Evolutionary conservation across 768 basidiomycete genomes (phyloP), one percentile per base, ranked within the genome.

Genomic region (Tubosaeta brunneosetosa): DNA sequence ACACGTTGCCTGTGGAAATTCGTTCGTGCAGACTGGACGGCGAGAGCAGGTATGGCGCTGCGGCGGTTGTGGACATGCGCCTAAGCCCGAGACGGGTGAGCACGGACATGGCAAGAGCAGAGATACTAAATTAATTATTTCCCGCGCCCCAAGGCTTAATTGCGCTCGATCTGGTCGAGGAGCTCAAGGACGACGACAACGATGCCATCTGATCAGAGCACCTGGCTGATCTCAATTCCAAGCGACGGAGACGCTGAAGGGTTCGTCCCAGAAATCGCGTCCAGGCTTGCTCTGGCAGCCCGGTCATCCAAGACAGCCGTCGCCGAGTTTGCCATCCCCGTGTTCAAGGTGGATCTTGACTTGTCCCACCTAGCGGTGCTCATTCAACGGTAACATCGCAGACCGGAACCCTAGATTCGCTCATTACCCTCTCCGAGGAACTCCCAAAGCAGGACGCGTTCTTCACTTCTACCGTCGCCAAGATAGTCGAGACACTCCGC

Each of bases 141-240:
- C 56, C 38, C 38, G 48, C 19, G 37, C 32, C 1, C 32, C 46
- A 12, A 29, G 33, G 38, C 36, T 22, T 11, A 40, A 40, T 19
- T 40, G 17, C 13, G 38, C 38, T 40, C 17, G 38, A 40, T 40
- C 38, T 40, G n/a, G 38, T 17, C 26, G 14, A n/a, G 43, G 26
- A 43, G 25, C 14, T 29, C 22, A 22, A 22, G 22, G 7, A 22
- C 36, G n/a, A 1, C 26, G 25, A 55, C 53, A n/a, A 52, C 58
- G 55, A 97, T 97, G 94, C 94, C 94, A 52, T 94, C 92, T 66
- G 94, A 97, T 77, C 86, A 94, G 69, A 88, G 89, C 58, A 94
- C 92, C 61, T 97, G 94, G 94, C 74, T 97, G 58, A 77, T 97
- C 55, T 78, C 93, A 40, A 83, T 91, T 3, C 94, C 94, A 12